Evolutionary conservation across 345 rosid species (phyloP).

Genomic region (Trapa bicornis): DNA sequence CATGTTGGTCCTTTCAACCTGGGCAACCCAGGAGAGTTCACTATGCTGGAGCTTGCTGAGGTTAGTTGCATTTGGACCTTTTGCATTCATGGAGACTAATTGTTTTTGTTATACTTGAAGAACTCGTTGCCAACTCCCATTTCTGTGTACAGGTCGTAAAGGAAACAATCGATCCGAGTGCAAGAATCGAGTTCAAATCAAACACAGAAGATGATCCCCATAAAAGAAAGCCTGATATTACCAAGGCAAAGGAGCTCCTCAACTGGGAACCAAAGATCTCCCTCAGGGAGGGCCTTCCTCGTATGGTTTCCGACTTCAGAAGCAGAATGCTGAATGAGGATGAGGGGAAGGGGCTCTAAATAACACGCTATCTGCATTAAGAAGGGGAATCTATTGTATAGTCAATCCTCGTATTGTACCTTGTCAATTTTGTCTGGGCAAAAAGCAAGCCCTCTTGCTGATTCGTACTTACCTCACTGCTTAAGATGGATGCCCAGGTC

Average conservation of each 20-base stretch:
- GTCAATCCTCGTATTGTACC: slow-evolving; percentile 12
- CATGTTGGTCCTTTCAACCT: slow-evolving; percentile 92
- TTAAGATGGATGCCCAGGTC: background rate
- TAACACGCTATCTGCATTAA: background rate
- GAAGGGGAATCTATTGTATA: slow-evolving; percentile 22
- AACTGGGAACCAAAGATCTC: slow-evolving; percentile 92
- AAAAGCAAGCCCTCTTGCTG: background rate
- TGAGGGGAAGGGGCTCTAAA: slow-evolving; percentile 55
- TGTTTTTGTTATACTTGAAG: background rate
- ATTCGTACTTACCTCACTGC: background rate
- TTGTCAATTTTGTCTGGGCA: slow-evolving; percentile 15
- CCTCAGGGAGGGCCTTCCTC: slow-evolving; percentile 77
- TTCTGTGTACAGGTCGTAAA: slow-evolving; percentile 50
- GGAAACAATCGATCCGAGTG: slow-evolving; percentile 86
- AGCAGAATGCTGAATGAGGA: slow-evolving; percentile 77
- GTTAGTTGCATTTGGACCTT: slow-evolving; percentile 20
- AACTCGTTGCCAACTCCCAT: background rate
- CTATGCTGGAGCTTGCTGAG: slow-evolving; percentile 98
- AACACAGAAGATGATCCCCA: slow-evolving; percentile 97
- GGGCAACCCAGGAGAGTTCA: slow-evolving; percentile 97
- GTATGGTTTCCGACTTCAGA: slow-evolving; percentile 82
- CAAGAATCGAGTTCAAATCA: slow-evolving; percentile 72
- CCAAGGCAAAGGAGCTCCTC: slow-evolving; percentile 76
- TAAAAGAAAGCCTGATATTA: slow-evolving; percentile 87
- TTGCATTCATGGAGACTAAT: background rate